Base-by-base conservation (phyloP, 139 green algal species). In the Chlamydomonas sphaeroides region DNA sequence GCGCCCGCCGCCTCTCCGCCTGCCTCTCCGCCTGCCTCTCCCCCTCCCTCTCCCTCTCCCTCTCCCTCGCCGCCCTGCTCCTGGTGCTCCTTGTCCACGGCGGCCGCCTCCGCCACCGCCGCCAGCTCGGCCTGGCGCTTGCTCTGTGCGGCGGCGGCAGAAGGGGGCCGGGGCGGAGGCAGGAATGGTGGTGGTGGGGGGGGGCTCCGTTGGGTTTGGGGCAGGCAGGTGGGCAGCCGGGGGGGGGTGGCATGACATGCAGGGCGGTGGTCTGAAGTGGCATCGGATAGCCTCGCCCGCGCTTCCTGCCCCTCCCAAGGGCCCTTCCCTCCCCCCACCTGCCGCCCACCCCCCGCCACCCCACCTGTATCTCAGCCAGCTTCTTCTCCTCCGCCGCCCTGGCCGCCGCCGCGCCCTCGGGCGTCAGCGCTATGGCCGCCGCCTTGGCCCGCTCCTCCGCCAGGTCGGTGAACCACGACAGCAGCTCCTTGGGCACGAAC, bases 391-490 rank as follows among this genome's bases (percentile, higher is more conserved):
- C 74, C 30, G 28, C 59, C 17, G 59, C 59, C 14, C 17, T 23
- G 39, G 74, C 74, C 28, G n/a, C 32, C n/a, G n/a, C 33, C 57
- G 35, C 59, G 7, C 74, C 74, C 57, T 70, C 74, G 3, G 59
- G 59, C 30, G 76, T 83, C 21, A 83, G 63, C 65, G 76, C 32
- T 32, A 83, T 74, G 63, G 76, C 76, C 6, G 63, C 63, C 8
- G 76, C 76, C 18, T 41, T 30, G 18, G 26, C 8, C 18, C 74
- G 59, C 57, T 80, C 74, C 57, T 42, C 59, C 1, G 70, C 74
- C 6, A 35, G 74, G 74, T 80, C 74, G 26, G 26, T 70, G 57
- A 80, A 80, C 74, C 74, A 80, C 28, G 39, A 71, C 18, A 69
- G 74, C 38, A 80, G 30, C 38, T 38, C 41, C 59, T 28, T 5